Percentiles rank a stretch among this genome's conserved stretches.
Evolutionary conservation across 2,329 filamentous ascomycete species (phyloP).

Genomic region (Pseudogymnoascus sp.): DNA sequence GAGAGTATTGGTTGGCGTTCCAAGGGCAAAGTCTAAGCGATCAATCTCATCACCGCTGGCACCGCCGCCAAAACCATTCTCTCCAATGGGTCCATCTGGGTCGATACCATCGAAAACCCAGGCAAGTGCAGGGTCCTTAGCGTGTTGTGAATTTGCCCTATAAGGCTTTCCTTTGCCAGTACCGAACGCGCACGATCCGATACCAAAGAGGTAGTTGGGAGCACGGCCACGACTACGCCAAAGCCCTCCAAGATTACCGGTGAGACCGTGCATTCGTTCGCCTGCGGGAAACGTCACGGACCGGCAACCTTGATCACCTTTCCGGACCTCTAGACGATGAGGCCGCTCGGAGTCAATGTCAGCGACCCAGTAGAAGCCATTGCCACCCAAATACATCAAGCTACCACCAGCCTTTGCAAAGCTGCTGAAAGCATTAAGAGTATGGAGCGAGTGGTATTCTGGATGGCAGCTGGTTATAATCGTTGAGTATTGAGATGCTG

Average conservation of each 20-base stretch:
- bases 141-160: neutral
- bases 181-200: conserved; percentile 27
- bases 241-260: conserved; percentile 27
- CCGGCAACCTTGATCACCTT: conserved; percentile 28
- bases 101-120: neutral
- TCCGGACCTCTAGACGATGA: conserved; percentile 30
- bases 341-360: conserved; percentile 18
- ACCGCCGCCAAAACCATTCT: conserved; percentile 25
- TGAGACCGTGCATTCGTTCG: conserved; percentile 25
- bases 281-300: conserved; percentile 24
- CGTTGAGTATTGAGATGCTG: conserved; percentile 19
- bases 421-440: conserved; percentile 23
- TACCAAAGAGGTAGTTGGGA: conserved; percentile 27
- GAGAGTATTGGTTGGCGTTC: conserved; percentile 25
- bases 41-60: conserved; percentile 32
- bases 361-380: conserved; percentile 31
- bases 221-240: conserved; percentile 27
- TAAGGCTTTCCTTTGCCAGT: conserved; percentile 23
- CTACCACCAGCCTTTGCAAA: conserved; percentile 27
- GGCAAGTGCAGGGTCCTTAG: conserved; percentile 9
- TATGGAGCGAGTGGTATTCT: conserved; percentile 27
- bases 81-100: conserved; percentile 19
- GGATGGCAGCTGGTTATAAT: conserved; percentile 29
- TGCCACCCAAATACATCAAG: conserved; percentile 33
- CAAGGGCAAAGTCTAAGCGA: conserved; percentile 26